Conservation (phyloP, 495 filamentous ascomycete species). For the Staphylotrichum tortipilum region DNA sequence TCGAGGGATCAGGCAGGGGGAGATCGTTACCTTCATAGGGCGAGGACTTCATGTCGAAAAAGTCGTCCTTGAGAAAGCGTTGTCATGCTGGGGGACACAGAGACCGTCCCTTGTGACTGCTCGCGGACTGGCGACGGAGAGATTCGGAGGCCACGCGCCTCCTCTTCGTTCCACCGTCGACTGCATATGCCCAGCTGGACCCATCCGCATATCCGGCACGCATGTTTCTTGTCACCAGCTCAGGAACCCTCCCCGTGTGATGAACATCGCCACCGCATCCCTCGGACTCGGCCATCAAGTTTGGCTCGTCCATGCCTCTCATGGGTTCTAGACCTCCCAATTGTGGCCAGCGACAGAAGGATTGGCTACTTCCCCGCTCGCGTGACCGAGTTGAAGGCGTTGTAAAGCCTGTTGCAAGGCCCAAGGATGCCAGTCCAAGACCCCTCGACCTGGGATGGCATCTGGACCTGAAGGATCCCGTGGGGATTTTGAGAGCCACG, state of each 20-base stretch:
- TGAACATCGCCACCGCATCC: constrained; percentile 2
- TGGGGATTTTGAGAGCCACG: too few species aligned
- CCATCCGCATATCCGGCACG: neutral
- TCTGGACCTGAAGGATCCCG: neutral
- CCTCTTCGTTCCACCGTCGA: neutral
- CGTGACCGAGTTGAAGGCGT: neutral
- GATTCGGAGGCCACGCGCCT: neutral
- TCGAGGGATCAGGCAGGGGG: too few species aligned
- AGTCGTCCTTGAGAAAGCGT: too few species aligned
- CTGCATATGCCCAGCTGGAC: neutral
- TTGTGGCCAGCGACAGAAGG: neutral
- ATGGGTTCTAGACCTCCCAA: neutral
- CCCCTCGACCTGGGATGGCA: too few species aligned
- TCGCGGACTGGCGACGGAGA: neutral
- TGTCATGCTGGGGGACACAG: neutral
- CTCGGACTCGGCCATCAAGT: neutral
- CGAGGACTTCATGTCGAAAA: too few species aligned
- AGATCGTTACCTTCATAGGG: too few species aligned
- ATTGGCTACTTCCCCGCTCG: neutral
- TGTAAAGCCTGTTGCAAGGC: too few species aligned
- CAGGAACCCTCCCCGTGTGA: neutral
- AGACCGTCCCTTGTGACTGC: neutral
- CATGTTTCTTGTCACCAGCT: neutral
- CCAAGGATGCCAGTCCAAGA: too few species aligned
- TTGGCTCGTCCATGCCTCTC: neutral